Percentiles rank a stretch among this genome's conserved stretches.
Evolutionary conservation across 192 early-diverging fungal species (phyloP).

Genomic region (Podila clonocystis): DNA sequence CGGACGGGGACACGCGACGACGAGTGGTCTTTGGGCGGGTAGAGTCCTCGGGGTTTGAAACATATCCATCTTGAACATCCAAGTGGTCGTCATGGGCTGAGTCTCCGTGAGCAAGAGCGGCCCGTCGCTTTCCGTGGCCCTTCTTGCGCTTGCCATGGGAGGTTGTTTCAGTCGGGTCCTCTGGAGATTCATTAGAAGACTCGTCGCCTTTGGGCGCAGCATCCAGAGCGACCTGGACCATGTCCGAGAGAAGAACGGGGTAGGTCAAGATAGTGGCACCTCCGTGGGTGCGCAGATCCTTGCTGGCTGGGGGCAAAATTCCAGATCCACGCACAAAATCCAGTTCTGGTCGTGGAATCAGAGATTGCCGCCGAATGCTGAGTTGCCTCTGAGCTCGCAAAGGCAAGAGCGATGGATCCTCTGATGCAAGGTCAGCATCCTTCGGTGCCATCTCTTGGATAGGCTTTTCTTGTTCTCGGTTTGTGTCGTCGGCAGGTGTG

Average conservation of each 20-base stretch:
- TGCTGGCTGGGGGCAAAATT: slow-evolving; percentile 32
- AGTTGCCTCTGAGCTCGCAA: slow-evolving; percentile 38
- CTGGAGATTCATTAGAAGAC: slow-evolving; percentile 17
- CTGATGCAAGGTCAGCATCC: neutral
- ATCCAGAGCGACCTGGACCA: slow-evolving; percentile 35
- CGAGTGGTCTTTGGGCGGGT: neutral
- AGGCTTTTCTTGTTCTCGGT: neutral
- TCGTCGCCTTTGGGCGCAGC: slow-evolving; percentile 21
- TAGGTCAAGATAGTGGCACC: slow-evolving; percentile 43
- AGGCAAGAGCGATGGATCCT: slow-evolving; percentile 7
- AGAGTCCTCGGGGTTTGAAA: neutral
- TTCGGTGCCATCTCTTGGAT: neutral
- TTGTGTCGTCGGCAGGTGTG: slow-evolving; percentile 18
- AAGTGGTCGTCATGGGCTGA: neutral
- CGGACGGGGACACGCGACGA: neutral
- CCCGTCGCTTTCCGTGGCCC: neutral
- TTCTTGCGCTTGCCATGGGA: slow-evolving; percentile 23
- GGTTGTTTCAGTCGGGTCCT: slow-evolving; percentile 11
- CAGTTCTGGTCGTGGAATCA: slow-evolving; percentile 37
- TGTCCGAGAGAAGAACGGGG: slow-evolving; percentile 37
- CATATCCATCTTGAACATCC: neutral
- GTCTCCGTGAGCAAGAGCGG: neutral
- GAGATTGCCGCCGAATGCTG: slow-evolving; percentile 41
- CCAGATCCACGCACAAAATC: slow-evolving; percentile 44
- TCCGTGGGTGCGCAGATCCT: slow-evolving; percentile 23